Evolutionary conservation across 2,329 filamentous ascomycete genomes (phyloP).

Genomic region (Chrysoporthe deuterocubensis): DNA sequence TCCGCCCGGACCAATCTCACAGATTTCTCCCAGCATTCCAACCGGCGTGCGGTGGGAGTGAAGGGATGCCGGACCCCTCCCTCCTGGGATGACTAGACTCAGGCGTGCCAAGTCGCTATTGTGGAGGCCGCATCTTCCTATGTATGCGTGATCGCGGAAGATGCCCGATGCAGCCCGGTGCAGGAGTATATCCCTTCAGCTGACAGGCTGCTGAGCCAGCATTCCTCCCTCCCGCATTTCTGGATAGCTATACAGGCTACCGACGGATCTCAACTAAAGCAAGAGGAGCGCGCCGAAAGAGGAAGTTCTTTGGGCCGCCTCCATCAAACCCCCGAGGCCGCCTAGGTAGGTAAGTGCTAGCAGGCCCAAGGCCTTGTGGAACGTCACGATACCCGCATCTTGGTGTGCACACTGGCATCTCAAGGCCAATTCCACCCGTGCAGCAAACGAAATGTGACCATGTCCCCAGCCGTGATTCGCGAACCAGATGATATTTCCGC

Average conservation of each 20-base stretch:
- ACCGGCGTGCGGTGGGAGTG: background rate
- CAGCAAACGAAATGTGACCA: slow-evolving; percentile 10
- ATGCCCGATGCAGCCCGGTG: background rate
- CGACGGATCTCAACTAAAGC: background rate
- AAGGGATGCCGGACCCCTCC: background rate
- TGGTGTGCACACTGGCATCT: background rate
- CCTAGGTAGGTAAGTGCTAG: background rate
- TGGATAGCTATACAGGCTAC: background rate
- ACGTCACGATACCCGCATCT: slow-evolving; percentile 3
- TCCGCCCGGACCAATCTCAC: background rate
- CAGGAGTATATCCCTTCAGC: background rate
- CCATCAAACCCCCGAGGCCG: background rate
- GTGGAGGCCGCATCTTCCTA: slow-evolving; percentile 2
- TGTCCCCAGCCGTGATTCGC: slow-evolving; percentile 1
- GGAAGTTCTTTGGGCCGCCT: background rate
- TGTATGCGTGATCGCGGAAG: slow-evolving; percentile 4
- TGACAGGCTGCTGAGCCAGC: background rate
- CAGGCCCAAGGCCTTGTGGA: background rate
- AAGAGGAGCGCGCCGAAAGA: background rate
- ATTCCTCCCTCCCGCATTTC: background rate
- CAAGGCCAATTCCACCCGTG: background rate
- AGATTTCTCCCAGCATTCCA: background rate
- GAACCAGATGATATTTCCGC: background rate
- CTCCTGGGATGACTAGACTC: background rate
- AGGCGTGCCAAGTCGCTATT: background rate